Evolutionary conservation across 1,139 yeast species (phyloP).

Genomic region (Scheffersomyces parashehatae): DNA sequence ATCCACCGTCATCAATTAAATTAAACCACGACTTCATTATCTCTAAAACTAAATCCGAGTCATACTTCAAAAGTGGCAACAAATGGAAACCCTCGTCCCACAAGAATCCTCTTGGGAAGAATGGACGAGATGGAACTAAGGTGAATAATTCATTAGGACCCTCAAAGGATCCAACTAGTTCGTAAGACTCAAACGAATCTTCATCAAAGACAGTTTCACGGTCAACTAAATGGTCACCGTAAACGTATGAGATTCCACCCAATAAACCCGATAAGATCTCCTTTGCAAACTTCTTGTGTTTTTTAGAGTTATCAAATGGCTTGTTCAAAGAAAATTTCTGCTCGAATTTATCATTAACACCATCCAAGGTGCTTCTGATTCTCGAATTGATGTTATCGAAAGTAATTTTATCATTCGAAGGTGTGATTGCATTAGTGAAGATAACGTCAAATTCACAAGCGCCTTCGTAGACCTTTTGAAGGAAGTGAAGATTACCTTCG

Average conservation of each 20-base stretch:
- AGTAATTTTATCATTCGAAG: slow-evolving; percentile 40
- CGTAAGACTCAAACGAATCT: slow-evolving; percentile 56
- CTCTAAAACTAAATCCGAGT: slow-evolving; percentile 80
- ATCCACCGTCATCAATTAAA: slow-evolving; percentile 84
- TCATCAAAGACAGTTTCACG: slow-evolving; percentile 68
- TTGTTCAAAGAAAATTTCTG: slow-evolving; percentile 51
- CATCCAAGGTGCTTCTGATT: slow-evolving; percentile 35
- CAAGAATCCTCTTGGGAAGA: slow-evolving; percentile 94
- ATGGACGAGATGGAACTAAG: slow-evolving; percentile 88
- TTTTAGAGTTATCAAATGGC: slow-evolving; percentile 51
- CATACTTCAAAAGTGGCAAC: slow-evolving; percentile 78
- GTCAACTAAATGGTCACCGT: slow-evolving; percentile 88
- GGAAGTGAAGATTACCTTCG: slow-evolving; percentile 75
- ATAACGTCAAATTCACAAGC: slow-evolving; percentile 75
- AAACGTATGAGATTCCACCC: slow-evolving; percentile 88
- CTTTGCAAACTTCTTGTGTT: slow-evolving; percentile 63
- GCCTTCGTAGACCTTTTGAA: slow-evolving; percentile 77
- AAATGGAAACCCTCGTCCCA: slow-evolving; percentile 99
- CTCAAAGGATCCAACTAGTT: slow-evolving; percentile 54
- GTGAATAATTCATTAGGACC: slow-evolving; percentile 77
- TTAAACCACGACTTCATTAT: slow-evolving; percentile 86
- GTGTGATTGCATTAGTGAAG: slow-evolving; percentile 51
- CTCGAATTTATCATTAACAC: slow-evolving; percentile 58
- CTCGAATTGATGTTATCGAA: slow-evolving; percentile 40
- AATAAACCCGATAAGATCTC: slow-evolving; percentile 78